phyloP scores from a whole-genome alignment of 2,329 filamentous ascomycete genomes.

The Myriosclerotinia curreyana region DNA sequence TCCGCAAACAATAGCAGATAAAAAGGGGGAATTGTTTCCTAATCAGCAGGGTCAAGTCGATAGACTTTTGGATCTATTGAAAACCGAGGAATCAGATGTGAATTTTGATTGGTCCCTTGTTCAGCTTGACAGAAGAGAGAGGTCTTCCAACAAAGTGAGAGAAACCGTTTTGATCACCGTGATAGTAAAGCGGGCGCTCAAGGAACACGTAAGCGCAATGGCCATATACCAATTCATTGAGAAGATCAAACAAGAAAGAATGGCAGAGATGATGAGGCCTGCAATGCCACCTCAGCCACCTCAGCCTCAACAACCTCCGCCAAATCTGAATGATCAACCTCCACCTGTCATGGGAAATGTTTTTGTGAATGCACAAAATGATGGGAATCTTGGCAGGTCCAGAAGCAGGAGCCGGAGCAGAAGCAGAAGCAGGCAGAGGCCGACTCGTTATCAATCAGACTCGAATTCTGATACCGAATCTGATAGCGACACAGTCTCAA shows the following conservation, averaged over 20 bases:
- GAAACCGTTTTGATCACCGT: conserved; percentile 36
- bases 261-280: conserved; percentile 22
- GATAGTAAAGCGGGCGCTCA: conserved; percentile 33
- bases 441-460: conserved; percentile 19
- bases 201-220: conserved; percentile 26
- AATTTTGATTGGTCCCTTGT: conserved; percentile 37
- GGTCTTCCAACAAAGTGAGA: conserved; percentile 23
- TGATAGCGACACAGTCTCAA: conserved; percentile 23
- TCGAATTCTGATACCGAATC: conserved; percentile 23
- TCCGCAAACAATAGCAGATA: conserved; percentile 32
- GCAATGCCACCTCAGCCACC: conserved; percentile 18
- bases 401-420: conserved; percentile 1
- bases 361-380: not conserved
- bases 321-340: conserved; percentile 6
- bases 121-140: conserved; percentile 32
- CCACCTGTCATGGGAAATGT: not conserved
- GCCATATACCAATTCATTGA: conserved; percentile 30
- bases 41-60: conserved; percentile 36
- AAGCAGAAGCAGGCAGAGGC: conserved; percentile 1
- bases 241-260: conserved; percentile 24
- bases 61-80: conserved; percentile 34
- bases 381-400: not conserved
- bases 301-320: conserved; percentile 19
- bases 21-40: conserved; percentile 33
- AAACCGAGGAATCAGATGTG: conserved; percentile 28